A percentile compares a stretch with the other conserved stretches of the same genome.
Conservation (phyloP, 2,329 filamentous ascomycete genomes). For the Metarhizium album region DNA sequence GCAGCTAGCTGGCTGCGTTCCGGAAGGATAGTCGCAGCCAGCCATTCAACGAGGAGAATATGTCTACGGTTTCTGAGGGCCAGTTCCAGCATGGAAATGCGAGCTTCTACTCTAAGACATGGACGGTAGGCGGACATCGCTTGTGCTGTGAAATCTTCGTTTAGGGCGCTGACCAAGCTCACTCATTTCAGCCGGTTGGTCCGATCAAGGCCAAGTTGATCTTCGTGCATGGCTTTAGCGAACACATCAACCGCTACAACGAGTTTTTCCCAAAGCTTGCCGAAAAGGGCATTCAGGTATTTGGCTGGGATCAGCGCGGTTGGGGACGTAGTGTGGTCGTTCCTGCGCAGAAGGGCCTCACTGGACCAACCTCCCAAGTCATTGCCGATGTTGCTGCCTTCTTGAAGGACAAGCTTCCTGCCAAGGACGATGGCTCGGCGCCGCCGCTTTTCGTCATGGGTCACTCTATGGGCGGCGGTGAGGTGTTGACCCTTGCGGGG, state of each 20-base stretch:
- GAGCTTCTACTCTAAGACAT: constrained; percentile 46
- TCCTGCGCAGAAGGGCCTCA: constrained; percentile 54
- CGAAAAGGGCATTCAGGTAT: constrained; percentile 60
- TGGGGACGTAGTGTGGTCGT: constrained; percentile 67
- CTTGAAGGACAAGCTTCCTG: constrained; percentile 47
- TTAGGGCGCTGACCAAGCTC: neutral
- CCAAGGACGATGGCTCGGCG: constrained; percentile 15
- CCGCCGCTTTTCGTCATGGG: constrained; percentile 74
- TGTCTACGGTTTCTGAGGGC: constrained; percentile 37
- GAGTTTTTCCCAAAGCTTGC: constrained; percentile 63
- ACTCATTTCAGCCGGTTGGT: constrained; percentile 38
- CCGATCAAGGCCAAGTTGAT: constrained; percentile 59
- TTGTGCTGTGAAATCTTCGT: neutral
- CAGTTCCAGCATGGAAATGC: constrained; percentile 34
- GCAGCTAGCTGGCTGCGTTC: neutral
- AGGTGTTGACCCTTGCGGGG: constrained; percentile 53
- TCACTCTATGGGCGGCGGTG: constrained; percentile 82
- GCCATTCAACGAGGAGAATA: constrained; percentile 9
- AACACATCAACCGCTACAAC: constrained; percentile 71
- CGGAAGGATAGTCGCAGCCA: neutral
- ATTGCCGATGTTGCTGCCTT: constrained; percentile 72
- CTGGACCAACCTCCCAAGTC: constrained; percentile 63
- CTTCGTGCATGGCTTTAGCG: constrained; percentile 83
- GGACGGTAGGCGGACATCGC: constrained; percentile 35
- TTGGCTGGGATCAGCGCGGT: constrained; percentile 75